Conservation (phyloP, 176 grass and related monocot genomes). For the Rhipidocladum racemiflorum region DNA sequence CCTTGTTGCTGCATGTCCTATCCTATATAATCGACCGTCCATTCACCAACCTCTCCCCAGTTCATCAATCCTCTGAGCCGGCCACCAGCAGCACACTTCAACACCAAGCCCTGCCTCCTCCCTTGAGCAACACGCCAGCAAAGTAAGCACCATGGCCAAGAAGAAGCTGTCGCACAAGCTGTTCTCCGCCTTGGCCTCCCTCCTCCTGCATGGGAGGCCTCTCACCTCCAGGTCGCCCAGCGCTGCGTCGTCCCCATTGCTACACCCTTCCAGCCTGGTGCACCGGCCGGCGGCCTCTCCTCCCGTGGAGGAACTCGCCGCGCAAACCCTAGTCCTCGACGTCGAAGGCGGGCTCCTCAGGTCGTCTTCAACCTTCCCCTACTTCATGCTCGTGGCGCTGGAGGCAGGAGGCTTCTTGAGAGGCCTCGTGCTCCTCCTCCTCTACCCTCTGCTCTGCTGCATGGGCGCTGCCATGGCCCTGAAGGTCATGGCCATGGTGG, state of each 20-base stretch:
- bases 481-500: conserved; percentile 37
- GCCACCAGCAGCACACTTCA: no score
- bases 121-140: no score
- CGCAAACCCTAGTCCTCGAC: conserved; percentile 25
- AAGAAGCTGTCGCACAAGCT: conserved; percentile 27
- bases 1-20: no score
- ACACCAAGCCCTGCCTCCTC: no score
- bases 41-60: no score
- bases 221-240: background rate
- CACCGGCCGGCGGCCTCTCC: background rate
- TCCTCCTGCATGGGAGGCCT: conserved; percentile 14
- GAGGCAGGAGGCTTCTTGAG: conserved; percentile 62
- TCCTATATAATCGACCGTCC: no score
- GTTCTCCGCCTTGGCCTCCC: conserved; percentile 29
- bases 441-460: conserved; percentile 41
- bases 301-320: background rate
- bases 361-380: conserved; percentile 39
- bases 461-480: background rate
- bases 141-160: conserved; percentile 20
- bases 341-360: conserved; percentile 41
- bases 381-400: conserved; percentile 83
- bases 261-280: background rate
- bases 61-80: no score
- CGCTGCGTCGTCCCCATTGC: background rate
- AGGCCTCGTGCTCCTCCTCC: conserved; percentile 42